Base-by-base conservation (phyloP, 2,329 filamentous ascomycete species). In the Pyrenophora seminiperda region DNA sequence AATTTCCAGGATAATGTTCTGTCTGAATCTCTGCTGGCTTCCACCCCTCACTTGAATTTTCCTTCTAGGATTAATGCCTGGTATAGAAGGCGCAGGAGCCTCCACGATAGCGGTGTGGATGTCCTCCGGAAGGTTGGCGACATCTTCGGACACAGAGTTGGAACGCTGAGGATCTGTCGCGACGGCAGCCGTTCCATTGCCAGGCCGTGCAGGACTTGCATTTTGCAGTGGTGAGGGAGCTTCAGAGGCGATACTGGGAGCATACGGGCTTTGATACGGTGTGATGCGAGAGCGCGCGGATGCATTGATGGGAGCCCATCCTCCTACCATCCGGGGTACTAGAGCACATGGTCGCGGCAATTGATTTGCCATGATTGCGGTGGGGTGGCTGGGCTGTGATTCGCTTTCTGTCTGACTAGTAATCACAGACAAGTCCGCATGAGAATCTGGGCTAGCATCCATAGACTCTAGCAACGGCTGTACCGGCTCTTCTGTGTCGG, bases 1-100 rank as follows among this genome's bases (percentile, higher is more conserved):
- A 31, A 86, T 78, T 19, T 83, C 76, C 62, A 82, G 67, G 3
- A 86, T 71, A 22, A 85, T 79, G 14, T 76, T 77, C 19, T 60
- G 59, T 19, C 62, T 59, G 14, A 64, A 61, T 15, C 52, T 50
- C 18, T 54, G 47, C 13, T 48, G 55, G 24, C 61, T 65, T 5
- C 60, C 56, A 36, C 17, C 50, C 18, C 34, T 57, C 54, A 34
- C 48, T 41, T 36, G 38, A 9, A 19, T 19, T 19, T 49, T 50
- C 11, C 41, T 32, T 36, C 45, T 51, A 14, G 46, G 31, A 29
- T 55, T 57, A 15, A 41, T 47, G 7, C 43, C 48, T 27, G 49
- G 34, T 10, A 47, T 20, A 30, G 32, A 47, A 18, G 47, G 47
- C 9, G 38, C 43, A 17, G 44, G 38, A 7, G 45, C 36, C 17